These are phyloP conservation scores for Lindgomyces ingoldianus DNA, from an alignment of 495 filamentous ascomycete genomes.

Conservation along the genomic window DNA sequence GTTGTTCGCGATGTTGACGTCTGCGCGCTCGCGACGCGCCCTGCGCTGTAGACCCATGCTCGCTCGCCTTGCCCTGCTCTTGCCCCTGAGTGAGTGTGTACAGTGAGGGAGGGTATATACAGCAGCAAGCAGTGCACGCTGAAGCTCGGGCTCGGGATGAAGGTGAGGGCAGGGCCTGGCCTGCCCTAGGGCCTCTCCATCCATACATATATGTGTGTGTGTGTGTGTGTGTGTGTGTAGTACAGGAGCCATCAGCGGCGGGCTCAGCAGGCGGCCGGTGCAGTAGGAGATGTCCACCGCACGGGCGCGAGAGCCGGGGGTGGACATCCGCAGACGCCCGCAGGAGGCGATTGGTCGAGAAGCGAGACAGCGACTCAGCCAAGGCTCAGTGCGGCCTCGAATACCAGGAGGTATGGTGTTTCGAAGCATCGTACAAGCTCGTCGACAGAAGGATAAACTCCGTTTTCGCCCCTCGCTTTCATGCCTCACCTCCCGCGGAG, in stretches of 20 bases:
- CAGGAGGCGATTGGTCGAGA: not conserved
- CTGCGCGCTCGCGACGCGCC: too few species aligned
- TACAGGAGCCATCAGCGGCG: not conserved
- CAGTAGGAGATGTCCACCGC: too few species aligned
- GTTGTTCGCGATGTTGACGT: conserved; percentile 1
- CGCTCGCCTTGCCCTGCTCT: not conserved
- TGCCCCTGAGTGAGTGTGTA: too few species aligned
- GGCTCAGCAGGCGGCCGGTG: not conserved
- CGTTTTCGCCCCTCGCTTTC: not conserved
- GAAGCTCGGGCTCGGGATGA: not conserved
- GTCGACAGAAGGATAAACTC: not conserved
- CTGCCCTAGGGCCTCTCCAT: too few species aligned
- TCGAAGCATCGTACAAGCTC: conserved; percentile 9
- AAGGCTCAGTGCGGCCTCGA: not conserved
- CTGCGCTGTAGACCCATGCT: not conserved
- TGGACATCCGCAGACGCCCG: not conserved
- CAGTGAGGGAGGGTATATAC: not conserved
- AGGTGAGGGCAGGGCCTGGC: too few species aligned
- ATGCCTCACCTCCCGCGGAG: too few species aligned
- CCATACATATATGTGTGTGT: too few species aligned
- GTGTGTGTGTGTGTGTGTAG: too few species aligned
- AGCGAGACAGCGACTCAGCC: not conserved
- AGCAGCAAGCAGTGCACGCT: not conserved
- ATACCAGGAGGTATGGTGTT: not conserved
- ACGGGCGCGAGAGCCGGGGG: too few species aligned